These are phyloP conservation scores for Tulasnella sp. DNA, from an alignment of 768 basidiomycete genomes.

Conservation along the genomic window DNA sequence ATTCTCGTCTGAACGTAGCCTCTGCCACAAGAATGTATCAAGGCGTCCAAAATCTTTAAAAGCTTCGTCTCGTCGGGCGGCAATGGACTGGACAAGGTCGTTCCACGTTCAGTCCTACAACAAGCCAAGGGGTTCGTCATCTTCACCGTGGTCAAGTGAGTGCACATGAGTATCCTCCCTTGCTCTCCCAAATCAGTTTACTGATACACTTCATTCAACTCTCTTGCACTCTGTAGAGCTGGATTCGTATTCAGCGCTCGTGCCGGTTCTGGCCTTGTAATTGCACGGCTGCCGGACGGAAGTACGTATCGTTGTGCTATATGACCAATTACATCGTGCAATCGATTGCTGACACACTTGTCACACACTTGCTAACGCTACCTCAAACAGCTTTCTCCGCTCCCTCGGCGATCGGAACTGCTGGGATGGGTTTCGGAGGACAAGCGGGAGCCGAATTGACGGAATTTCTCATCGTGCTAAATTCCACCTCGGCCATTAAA, in stretches of 20 bases:
- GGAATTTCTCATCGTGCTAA: constrained; percentile 88
- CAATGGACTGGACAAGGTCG: constrained; percentile 48
- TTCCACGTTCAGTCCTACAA: constrained; percentile 59
- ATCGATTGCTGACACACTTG: neutral
- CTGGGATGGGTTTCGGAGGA: constrained; percentile 85
- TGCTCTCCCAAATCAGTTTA: constrained; percentile 64
- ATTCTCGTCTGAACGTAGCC: constrained; percentile 24
- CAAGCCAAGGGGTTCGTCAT: constrained; percentile 82
- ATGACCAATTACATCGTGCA: constrained; percentile 2
- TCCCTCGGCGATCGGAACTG: constrained; percentile 90
- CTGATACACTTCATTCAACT: neutral
- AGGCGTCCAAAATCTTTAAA: constrained; percentile 31
- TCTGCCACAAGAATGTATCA: constrained; percentile 33
- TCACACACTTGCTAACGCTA: constrained; percentile 24
- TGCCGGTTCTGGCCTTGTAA: constrained; percentile 86
- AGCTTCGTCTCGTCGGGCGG: constrained; percentile 17
- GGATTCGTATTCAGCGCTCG: constrained; percentile 48
- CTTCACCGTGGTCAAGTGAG: constrained; percentile 80
- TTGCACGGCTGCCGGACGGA: constrained; percentile 79
- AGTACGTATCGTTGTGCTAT: constrained; percentile 56
- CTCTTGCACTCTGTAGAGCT: constrained; percentile 33
- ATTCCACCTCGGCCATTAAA: constrained; percentile 67
- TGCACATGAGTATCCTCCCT: constrained; percentile 44
- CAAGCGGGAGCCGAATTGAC: constrained; percentile 70
- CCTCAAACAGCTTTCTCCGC: constrained; percentile 77